phyloP scores from a whole-genome alignment of 1,139 yeast genomes.

The Pichiaceae sp. region DNA sequence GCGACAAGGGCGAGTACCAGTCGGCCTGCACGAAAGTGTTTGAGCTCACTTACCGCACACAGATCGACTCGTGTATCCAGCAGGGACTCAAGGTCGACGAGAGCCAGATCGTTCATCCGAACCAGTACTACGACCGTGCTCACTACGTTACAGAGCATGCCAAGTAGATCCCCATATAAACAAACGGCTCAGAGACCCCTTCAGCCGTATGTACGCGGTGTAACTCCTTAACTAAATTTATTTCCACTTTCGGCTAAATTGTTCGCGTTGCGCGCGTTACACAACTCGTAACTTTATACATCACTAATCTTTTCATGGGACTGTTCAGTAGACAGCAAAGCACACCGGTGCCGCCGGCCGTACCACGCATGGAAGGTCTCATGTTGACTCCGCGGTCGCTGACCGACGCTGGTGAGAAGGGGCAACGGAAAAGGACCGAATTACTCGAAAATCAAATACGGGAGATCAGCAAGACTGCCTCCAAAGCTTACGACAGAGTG shows the following conservation, averaged over 20 bases:
- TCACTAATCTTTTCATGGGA: too few relatives aligned
- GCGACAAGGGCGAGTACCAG: slow-evolving; percentile 61
- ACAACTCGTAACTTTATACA: too few relatives aligned
- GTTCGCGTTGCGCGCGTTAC: too few relatives aligned
- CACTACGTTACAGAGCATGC: slow-evolving; percentile 27
- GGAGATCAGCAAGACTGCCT: slow-evolving; percentile 15
- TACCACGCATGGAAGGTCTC: neutral
- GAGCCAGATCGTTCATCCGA: slow-evolving; percentile 72
- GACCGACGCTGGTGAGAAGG: slow-evolving; percentile 11
- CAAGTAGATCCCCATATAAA: neutral
- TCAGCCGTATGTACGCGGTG: too few relatives aligned
- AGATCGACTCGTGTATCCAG: slow-evolving; percentile 32
- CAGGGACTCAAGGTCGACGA: slow-evolving; percentile 33
- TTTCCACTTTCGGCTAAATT: too few relatives aligned
- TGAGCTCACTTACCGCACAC: slow-evolving; percentile 56
- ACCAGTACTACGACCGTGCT: slow-evolving; percentile 75
- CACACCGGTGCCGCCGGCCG: neutral
- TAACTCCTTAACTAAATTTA: too few relatives aligned
- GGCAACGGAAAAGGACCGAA: slow-evolving; percentile 24
- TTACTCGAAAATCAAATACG: slow-evolving; percentile 13
- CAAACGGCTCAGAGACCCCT: too few relatives aligned
- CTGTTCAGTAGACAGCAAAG: neutral
- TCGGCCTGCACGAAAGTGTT: slow-evolving; percentile 87
- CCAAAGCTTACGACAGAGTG: slow-evolving; percentile 15
- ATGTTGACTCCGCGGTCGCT: slow-evolving; percentile 11